These are phyloP conservation scores for Trichoderma lentiforme DNA, from an alignment of 2,329 filamentous ascomycete species.

Conservation along the genomic window DNA sequence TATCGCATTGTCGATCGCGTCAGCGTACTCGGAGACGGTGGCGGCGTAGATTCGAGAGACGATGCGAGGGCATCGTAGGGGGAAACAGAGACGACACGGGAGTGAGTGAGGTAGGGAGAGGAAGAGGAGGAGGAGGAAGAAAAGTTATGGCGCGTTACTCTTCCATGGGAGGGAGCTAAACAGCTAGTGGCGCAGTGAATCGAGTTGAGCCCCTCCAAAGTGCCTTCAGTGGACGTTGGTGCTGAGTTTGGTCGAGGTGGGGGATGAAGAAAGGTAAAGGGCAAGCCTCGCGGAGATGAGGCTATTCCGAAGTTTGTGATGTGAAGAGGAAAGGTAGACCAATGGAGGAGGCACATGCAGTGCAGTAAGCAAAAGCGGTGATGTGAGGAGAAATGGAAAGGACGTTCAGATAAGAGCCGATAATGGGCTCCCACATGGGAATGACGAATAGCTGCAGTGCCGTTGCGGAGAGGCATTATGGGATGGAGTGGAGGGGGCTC, in stretches of 20 bases:
- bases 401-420: not conserved
- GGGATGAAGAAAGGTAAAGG: not conserved
- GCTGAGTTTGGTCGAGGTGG: not conserved
- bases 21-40: conserved; percentile 15
- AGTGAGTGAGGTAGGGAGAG: not conserved
- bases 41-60: not conserved
- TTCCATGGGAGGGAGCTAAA: not conserved
- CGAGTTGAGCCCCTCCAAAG: not conserved
- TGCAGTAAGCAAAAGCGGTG: conserved; percentile 1
- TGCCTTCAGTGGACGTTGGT: not conserved
- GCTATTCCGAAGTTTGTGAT: not conserved
- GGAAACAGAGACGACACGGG: not conserved
- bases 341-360: not conserved
- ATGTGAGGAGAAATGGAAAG: conserved; percentile 2
- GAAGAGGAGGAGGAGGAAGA: not conserved
- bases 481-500: not conserved
- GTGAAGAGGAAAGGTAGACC: not conserved
- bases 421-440: not conserved
- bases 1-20: conserved; percentile 20
- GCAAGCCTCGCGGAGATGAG: not conserved
- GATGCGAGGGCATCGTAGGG: conserved; percentile 17
- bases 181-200: conserved; percentile 10
- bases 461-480: not conserved
- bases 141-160: conserved; percentile 7
- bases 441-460: not conserved